phyloP scores from a whole-genome alignment of 371 early-diverging fungal species.

The Blakeslea trispora region DNA sequence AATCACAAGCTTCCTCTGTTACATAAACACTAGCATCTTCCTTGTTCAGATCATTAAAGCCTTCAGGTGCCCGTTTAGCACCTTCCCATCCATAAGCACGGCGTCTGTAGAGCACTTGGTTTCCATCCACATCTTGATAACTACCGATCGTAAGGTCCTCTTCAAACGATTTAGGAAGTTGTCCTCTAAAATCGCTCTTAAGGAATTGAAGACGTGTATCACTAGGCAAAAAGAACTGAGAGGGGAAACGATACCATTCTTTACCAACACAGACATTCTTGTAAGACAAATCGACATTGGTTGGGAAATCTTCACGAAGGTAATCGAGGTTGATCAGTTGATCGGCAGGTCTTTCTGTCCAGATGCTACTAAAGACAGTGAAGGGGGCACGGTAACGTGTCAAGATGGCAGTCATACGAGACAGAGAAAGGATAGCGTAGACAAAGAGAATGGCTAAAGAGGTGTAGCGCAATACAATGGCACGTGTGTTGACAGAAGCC shows the following conservation, averaged over 20 bases:
- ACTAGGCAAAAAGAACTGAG: slow-evolving; percentile 85
- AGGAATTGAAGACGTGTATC: slow-evolving; percentile 63
- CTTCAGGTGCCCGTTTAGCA: slow-evolving; percentile 51
- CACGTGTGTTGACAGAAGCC: slow-evolving; percentile 31
- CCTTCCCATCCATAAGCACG: slow-evolving; percentile 37
- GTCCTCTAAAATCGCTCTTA: slow-evolving; percentile 64
- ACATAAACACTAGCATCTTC: slow-evolving; percentile 63
- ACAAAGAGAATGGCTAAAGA: slow-evolving; percentile 40
- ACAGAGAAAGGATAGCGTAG: slow-evolving; percentile 54
- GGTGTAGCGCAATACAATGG: slow-evolving; percentile 36
- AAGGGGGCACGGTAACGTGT: slow-evolving; percentile 72
- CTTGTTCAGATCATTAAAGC: slow-evolving; percentile 75
- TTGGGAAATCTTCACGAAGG: slow-evolving; percentile 35
- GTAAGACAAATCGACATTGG: slow-evolving; percentile 22
- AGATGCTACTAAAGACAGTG: slow-evolving; percentile 51
- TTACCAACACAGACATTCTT: slow-evolving; percentile 83
- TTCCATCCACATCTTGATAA: slow-evolving; percentile 31
- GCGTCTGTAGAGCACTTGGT: slow-evolving; percentile 25
- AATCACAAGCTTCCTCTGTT: slow-evolving; percentile 63
- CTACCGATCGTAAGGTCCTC: slow-evolving; percentile 33
- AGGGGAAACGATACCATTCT: slow-evolving; percentile 95
- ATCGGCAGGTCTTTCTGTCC: slow-evolving; percentile 38
- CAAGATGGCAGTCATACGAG: slow-evolving; percentile 63
- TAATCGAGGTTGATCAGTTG: slow-evolving; percentile 35
- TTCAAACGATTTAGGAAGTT: slow-evolving; percentile 68